Conservation (phyloP, 768 basidiomycete species). For the Coprinellus micaceus region DNA sequence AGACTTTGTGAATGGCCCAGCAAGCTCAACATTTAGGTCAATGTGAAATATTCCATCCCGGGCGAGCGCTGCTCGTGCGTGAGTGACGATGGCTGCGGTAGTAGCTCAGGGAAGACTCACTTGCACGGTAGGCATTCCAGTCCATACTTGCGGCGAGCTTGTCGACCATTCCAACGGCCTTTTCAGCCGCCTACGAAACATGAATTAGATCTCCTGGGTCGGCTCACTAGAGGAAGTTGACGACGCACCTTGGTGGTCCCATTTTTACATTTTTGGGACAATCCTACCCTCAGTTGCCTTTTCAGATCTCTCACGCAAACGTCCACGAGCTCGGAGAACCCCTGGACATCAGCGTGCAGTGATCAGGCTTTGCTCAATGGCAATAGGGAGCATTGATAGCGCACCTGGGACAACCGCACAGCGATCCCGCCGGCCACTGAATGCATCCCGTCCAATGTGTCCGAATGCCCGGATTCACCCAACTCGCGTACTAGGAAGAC, state of each 20-base stretch:
- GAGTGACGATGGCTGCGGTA: not conserved
- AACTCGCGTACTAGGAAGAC: no score
- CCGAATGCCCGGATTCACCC: no score
- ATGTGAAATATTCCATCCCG: conserved; percentile 51
- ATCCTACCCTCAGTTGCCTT: conserved; percentile 45
- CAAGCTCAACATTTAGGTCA: conserved; percentile 54
- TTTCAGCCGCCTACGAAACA: conserved; percentile 37
- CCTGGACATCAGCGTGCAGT: no score
- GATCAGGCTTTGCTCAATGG: no score
- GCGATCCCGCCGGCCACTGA: no score
- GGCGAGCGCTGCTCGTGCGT: conserved; percentile 33
- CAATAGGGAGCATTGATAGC: no score
- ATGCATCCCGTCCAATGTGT: no score
- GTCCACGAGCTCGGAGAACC: conserved; percentile 44
- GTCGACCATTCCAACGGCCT: conserved; percentile 45
- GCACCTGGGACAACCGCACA: no score
- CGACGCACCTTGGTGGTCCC: conserved; percentile 46
- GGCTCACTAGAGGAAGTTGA: no score
- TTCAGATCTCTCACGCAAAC: conserved; percentile 44
- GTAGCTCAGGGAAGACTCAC: conserved; percentile 25
- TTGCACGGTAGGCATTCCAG: conserved; percentile 57
- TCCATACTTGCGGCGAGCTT: conserved; percentile 52
- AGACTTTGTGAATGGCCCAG: conserved; percentile 54
- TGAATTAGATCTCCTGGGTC: no score
- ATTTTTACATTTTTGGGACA: conserved; percentile 52